Base-by-base conservation (phyloP, 164 flowering plant species). In the Cinnamomum micranthum region DNA sequence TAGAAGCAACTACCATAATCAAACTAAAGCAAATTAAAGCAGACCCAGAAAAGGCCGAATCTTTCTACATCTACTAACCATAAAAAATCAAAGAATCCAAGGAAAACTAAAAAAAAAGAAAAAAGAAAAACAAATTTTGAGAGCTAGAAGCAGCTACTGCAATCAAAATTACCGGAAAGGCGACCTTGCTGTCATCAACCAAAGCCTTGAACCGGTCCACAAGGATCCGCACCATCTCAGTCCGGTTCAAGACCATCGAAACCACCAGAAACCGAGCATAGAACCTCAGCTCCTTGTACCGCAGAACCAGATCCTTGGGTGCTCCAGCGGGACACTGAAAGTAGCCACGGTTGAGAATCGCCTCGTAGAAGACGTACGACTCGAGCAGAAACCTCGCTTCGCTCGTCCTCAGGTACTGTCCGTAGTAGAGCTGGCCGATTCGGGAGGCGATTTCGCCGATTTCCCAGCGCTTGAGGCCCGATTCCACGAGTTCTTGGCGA, bases 391-490 rank as follows among this genome's bases (percentile, higher is more conserved):
- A 95, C 82, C 98, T 75, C 2, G 88, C 83, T 81, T 92, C 94
- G 76, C 99, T 91, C 50, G 89, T 91, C 85, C 95, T 79, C 89
- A 86, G 82, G 76, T 95, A 95, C 92, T 93, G 98, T 15, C 83
- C 86, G 80, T 84, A 95, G 81, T 95, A 95, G 2, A 95, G 88
- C 88, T 95, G 99, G 24, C 96, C 99, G 82, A 95, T 95, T 77
- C 99, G 87, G 66, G 95, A 90, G 13, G 99, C 99, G 86, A 95
- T 93, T 85, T 95, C 99, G 13, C 99, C 99, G 73, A 95, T 95
- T 65, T 95, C 98, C 95, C 95, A 91, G 33, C 99, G 86, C 80
- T 91, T 88, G 17, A 95, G 82, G 4, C 99, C 99, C 33, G 92
- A 76, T 68, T 81, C 88, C 15, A 91, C 89, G 20, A 95, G 89